Evolutionary conservation across 2,329 filamentous ascomycete species (phyloP).

Genomic region (Trichoderma sp.): DNA sequence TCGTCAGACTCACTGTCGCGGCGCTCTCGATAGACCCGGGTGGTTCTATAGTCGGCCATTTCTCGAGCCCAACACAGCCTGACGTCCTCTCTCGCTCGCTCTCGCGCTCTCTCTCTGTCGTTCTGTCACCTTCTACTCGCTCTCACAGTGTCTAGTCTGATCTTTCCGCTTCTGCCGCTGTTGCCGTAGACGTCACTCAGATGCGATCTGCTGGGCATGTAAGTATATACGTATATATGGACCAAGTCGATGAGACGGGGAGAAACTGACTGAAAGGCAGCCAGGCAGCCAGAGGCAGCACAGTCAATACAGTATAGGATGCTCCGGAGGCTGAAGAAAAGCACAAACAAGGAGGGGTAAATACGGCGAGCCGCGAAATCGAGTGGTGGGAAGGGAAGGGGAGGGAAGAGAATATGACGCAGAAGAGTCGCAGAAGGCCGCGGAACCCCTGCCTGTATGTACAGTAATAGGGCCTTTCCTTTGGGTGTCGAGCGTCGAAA

Average conservation of each 20-base stretch:
- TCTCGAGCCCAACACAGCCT: conserved; percentile 27
- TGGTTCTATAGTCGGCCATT: conserved; percentile 43
- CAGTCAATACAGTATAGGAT: conserved; percentile 18
- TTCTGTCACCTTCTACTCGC: not conserved
- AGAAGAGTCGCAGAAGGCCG: conserved; percentile 20
- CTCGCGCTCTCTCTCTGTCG: not conserved
- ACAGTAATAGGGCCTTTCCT: not conserved
- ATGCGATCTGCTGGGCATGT: not conserved
- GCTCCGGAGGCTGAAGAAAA: conserved; percentile 10
- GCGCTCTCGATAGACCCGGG: conserved; percentile 42
- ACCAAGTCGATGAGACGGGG: not conserved
- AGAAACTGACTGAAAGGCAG: conserved; percentile 1
- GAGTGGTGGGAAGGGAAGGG: conserved; percentile 15
- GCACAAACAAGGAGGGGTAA: conserved; percentile 14
- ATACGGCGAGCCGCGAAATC: not conserved
- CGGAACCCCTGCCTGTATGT: conserved; percentile 10
- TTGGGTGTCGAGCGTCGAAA: not conserved
- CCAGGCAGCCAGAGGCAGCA: conserved; percentile 28
- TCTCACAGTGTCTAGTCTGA: not conserved
- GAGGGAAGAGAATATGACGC: conserved; percentile 15
- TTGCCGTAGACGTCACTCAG: not conserved
- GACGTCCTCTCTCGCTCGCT: not conserved
- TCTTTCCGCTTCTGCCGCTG: conserved; percentile 3
- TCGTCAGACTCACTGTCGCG: conserved; percentile 46
- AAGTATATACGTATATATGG: too few relatives aligned